Percentiles rank a stretch among this genome's conserved stretches.
phyloP scores from a whole-genome alignment of 306 rosid genomes.

The Prunus kanzakura region DNA sequence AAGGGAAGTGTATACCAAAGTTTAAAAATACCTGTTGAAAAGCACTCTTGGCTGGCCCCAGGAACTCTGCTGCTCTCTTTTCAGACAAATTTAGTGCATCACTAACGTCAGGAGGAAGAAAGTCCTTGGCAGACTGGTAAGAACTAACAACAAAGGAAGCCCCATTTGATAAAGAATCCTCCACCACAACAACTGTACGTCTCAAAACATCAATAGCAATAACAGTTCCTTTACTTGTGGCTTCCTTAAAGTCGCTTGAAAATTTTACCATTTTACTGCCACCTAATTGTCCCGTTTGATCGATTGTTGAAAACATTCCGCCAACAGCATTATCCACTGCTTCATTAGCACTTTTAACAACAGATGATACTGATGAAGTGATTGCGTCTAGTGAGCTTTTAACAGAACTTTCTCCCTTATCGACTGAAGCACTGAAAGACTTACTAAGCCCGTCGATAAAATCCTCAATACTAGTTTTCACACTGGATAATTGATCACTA shows the following conservation, averaged over 20 bases:
- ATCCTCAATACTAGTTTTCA: conserved; percentile 51
- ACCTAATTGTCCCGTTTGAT: conserved; percentile 61
- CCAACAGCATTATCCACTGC: conserved; percentile 51
- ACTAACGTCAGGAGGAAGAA: conserved; percentile 66
- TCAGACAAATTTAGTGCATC: conserved; percentile 60
- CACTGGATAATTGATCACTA: conserved; percentile 37
- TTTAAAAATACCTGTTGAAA: conserved; percentile 55
- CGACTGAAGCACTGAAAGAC: conserved; percentile 51
- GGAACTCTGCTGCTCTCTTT: conserved; percentile 51
- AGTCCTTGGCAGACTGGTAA: conserved; percentile 71
- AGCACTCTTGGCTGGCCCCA: conserved; percentile 57
- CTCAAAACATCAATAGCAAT: conserved; percentile 64
- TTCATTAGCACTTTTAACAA: conserved; percentile 45
- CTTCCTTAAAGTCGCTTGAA: conserved; percentile 57
- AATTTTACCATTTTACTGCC: conserved; percentile 47
- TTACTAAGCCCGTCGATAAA: conserved; percentile 35
- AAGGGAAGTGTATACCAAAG: neutral
- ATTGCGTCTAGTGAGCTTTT: conserved; percentile 52
- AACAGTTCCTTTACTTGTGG: conserved; percentile 49
- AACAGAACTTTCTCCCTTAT: conserved; percentile 48
- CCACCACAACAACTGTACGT: conserved; percentile 47
- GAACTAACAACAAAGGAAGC: conserved; percentile 58
- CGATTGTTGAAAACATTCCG: conserved; percentile 51
- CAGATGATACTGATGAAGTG: conserved; percentile 51
- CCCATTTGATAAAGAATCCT: conserved; percentile 62